Evolutionary conservation across 495 filamentous ascomycete species (phyloP).

Genomic region (Cryomyces minteri): DNA sequence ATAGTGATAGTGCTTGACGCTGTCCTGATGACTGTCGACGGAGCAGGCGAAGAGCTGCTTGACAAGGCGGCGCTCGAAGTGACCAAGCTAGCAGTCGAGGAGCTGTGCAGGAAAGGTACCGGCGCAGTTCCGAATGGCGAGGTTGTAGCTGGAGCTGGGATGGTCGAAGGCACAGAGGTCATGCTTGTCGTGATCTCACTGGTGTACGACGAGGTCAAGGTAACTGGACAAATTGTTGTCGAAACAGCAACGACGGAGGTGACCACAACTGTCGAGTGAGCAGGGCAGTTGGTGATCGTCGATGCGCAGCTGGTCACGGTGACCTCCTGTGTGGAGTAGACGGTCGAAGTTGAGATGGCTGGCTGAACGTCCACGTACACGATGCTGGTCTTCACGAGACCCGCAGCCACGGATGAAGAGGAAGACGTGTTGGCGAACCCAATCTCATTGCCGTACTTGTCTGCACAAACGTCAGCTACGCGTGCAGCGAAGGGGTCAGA

Average conservation of each 20-base stretch:
- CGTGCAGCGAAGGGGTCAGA: neutral
- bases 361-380: neutral
- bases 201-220: neutral
- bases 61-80: no score
- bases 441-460: no score
- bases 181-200: neutral
- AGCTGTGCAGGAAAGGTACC: no score
- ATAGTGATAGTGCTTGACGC: no score
- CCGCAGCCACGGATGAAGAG: neutral
- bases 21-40: no score
- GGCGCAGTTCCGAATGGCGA: no score
- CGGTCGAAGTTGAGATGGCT: neutral
- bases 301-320: neutral
- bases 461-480: neutral
- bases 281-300: neutral
- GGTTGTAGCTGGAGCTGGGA: no score
- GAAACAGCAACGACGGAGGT: neutral
- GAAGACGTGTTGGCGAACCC: neutral
- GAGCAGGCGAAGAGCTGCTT: no score
- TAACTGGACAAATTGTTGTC: neutral
- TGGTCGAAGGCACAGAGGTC: neutral
- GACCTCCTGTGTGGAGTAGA: neutral
- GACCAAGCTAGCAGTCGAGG: no score
- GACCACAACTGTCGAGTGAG: neutral
- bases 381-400: neutral